Conservation (phyloP, 768 basidiomycete genomes). For the Russula compacta region DNA sequence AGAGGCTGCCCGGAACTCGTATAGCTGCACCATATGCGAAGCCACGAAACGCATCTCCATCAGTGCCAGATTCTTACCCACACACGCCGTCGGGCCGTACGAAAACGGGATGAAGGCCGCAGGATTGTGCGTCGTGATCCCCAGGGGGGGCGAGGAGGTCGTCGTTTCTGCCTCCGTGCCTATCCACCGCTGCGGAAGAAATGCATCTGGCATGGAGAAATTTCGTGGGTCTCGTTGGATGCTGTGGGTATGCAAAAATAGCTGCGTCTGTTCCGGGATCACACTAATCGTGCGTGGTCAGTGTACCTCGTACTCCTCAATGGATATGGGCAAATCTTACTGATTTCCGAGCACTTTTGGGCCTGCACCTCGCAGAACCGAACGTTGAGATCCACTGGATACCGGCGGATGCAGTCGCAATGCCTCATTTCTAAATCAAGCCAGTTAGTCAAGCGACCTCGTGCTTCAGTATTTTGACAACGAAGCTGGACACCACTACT, state of each 20-base stretch:
- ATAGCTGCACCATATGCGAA: neutral
- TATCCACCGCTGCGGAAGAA: conserved; percentile 15
- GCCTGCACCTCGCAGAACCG: too few relatives aligned
- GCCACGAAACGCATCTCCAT: conserved; percentile 29
- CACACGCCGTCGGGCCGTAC: conserved; percentile 34
- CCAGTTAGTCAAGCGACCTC: too few relatives aligned
- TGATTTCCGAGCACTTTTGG: too few relatives aligned
- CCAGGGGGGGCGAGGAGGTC: neutral
- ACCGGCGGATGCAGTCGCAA: too few relatives aligned
- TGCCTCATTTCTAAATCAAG: too few relatives aligned
- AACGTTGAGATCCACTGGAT: too few relatives aligned
- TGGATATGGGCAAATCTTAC: too few relatives aligned
- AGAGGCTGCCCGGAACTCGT: too few relatives aligned
- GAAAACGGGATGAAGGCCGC: conserved; percentile 37
- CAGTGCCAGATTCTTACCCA: conserved; percentile 35
- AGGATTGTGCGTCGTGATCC: conserved; percentile 20
- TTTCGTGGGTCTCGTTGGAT: conserved; percentile 13
- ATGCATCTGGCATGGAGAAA: conserved; percentile 8
- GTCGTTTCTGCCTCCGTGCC: neutral
- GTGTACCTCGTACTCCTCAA: too few relatives aligned
- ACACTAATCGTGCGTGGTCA: neutral
- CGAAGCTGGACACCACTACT: too few relatives aligned
- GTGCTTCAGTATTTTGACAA: too few relatives aligned
- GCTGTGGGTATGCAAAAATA: conserved; percentile 13
- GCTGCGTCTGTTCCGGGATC: conserved; percentile 13